phyloP scores from a whole-genome alignment of 192 early-diverging fungal genomes.

The Backusella circina region DNA sequence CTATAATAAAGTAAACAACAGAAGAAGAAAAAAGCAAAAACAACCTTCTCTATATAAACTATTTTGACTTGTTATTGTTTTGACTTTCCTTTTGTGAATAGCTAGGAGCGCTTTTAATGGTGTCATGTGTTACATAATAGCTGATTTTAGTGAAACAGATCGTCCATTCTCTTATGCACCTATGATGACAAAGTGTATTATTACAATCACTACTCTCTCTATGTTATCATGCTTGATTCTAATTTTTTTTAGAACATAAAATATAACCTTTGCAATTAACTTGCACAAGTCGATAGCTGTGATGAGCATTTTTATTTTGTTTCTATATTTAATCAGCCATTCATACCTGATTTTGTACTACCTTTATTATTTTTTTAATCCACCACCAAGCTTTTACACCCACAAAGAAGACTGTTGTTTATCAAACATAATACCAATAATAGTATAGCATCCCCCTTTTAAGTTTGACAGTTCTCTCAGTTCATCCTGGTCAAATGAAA shows the following conservation, averaged over 20 bases:
- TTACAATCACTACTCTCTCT: neutral
- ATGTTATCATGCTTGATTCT: neutral
- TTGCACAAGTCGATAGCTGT: neutral
- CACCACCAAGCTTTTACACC: no score
- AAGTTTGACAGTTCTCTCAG: no score
- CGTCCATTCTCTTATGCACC: neutral
- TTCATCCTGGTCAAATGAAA: no score
- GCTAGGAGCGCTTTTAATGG: neutral
- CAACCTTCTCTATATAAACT: slow-evolving; percentile 95
- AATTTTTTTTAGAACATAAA: neutral
- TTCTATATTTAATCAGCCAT: no score
- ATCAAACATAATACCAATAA: no score
- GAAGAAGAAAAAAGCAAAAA: slow-evolving; percentile 39
- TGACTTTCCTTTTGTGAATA: neutral
- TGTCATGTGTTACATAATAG: neutral
- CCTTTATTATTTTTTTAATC: no score
- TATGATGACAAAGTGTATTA: neutral
- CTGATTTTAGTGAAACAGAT: neutral
- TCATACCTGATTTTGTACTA: no score
- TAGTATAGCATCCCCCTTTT: no score
- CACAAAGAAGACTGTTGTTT: no score
- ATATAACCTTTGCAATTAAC: neutral
- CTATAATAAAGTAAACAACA: neutral
- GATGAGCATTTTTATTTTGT: neutral
- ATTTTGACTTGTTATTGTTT: slow-evolving; percentile 84